Conservation (phyloP, 163 green algal genomes). For the Volvox carteri region DNA sequence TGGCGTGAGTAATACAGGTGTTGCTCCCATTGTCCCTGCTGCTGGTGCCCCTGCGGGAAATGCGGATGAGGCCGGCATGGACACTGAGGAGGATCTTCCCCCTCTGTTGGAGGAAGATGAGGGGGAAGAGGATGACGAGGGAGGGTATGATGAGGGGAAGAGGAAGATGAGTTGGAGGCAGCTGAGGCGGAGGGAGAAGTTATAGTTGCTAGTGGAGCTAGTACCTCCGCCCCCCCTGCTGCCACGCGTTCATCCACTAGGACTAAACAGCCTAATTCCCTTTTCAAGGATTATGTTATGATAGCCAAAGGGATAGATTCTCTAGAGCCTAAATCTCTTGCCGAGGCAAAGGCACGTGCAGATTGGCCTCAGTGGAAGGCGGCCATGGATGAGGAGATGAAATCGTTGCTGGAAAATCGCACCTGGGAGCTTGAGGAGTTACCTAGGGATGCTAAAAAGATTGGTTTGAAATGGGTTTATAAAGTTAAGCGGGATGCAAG, state of each 20-base stretch:
- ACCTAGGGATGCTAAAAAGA: constrained; percentile 67
- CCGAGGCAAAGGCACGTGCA: background rate
- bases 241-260: background rate
- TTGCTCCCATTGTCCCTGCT: background rate
- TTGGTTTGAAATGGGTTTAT: constrained; percentile 39
- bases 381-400: no score
- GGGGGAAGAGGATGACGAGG: background rate
- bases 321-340: background rate
- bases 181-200: no score
- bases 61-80: background rate
- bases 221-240: background rate
- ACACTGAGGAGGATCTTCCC: background rate
- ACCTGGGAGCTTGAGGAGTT: background rate
- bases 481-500: background rate
- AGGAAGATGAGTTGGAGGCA: no score
- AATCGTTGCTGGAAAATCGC: background rate
- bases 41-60: background rate
- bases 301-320: background rate
- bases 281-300: background rate
- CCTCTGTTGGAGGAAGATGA: background rate
- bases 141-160: background rate
- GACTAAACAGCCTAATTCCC: no score
- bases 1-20: background rate
- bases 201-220: no score
- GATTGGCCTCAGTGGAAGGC: background rate